Evolutionary conservation across 164 flowering plant species (phyloP).

Genomic region (Magnolia officinalis): DNA sequence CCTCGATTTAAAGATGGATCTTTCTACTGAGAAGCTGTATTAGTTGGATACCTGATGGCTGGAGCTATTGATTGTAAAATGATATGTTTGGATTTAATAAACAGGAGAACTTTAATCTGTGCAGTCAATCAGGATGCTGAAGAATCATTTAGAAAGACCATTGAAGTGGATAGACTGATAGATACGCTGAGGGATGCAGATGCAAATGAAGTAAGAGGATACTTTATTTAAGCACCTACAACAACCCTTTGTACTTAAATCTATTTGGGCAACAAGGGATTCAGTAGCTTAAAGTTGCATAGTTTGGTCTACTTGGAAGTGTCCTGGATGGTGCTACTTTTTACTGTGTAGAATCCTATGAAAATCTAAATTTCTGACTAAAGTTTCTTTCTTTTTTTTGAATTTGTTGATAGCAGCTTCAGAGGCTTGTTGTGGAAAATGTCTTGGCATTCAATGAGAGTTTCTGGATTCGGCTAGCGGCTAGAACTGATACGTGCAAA

Average conservation of each 20-base stretch:
- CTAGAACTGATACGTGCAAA: conserved; percentile 85
- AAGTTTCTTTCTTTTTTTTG: not conserved
- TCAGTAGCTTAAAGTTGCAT: conserved; percentile 1
- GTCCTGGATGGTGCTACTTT: not conserved
- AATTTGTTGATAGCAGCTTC: conserved; percentile 52
- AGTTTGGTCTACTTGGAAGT: not conserved
- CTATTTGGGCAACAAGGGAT: not conserved
- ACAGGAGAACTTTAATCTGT: conserved; percentile 89
- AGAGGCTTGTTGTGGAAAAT: conserved; percentile 79
- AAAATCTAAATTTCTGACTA: not conserved
- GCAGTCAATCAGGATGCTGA: conserved; percentile 86
- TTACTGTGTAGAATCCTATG: not conserved
- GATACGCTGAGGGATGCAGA: conserved; percentile 70
- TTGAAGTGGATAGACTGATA: conserved; percentile 80
- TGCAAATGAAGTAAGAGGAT: conserved; percentile 60
- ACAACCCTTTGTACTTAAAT: not conserved
- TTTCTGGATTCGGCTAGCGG: conserved; percentile 93
- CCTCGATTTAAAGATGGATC: no score
- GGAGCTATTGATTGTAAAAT: conserved; percentile 23
- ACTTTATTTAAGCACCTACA: conserved; percentile 1
- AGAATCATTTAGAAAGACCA: conserved; percentile 70
- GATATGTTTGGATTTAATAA: conserved; percentile 53
- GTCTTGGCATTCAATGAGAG: conserved; percentile 82
- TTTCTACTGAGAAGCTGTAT: not conserved
- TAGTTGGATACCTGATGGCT: conserved; percentile 3